A percentile compares a stretch with the other conserved stretches of the same genome.
Conservation (phyloP, 768 basidiomycete genomes). For the Kwoniella botswanensis region DNA sequence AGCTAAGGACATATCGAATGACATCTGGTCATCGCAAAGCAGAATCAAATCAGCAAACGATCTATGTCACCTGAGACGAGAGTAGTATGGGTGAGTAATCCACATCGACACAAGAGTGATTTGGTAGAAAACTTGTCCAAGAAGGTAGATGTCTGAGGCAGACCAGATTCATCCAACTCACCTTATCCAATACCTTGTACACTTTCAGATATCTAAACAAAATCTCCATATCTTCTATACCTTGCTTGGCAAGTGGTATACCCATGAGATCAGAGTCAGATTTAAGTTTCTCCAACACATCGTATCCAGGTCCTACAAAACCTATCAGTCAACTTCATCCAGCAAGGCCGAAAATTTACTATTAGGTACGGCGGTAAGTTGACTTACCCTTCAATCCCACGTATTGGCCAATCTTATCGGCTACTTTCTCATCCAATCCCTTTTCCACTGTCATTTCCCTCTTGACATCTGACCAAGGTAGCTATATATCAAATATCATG, state of each 20-base stretch:
- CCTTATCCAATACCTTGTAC: slow-evolving; percentile 78
- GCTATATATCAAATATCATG: slow-evolving; percentile 59
- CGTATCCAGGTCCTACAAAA: slow-evolving; percentile 68
- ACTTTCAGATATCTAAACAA: slow-evolving; percentile 81
- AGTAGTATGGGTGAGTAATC: neutral
- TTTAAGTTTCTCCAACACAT: slow-evolving; percentile 73
- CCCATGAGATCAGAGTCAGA: slow-evolving; percentile 69
- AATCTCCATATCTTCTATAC: slow-evolving; percentile 81
- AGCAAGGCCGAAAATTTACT: neutral
- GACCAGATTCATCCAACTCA: slow-evolving; percentile 51
- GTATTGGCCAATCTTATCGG: slow-evolving; percentile 95
- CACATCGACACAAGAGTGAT: too few relatives aligned
- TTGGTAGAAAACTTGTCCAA: too few relatives aligned
- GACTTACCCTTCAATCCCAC: slow-evolving; percentile 88
- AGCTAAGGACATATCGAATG: slow-evolving; percentile 96
- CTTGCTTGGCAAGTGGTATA: slow-evolving; percentile 77
- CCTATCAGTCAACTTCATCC: neutral
- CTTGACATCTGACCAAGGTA: slow-evolving; percentile 88
- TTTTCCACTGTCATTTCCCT: slow-evolving; percentile 98
- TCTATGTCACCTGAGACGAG: too few relatives aligned
- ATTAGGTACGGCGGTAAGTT: neutral
- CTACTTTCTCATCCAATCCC: slow-evolving; percentile 75
- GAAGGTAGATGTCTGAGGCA: too few relatives aligned
- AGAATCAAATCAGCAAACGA: too few relatives aligned
- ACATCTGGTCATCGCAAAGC: slow-evolving; percentile 65